Evolutionary conservation across 441 rosid species (phyloP), one percentile per base, ranked within the genome.

Genomic region (Macaranga tanarius): DNA sequence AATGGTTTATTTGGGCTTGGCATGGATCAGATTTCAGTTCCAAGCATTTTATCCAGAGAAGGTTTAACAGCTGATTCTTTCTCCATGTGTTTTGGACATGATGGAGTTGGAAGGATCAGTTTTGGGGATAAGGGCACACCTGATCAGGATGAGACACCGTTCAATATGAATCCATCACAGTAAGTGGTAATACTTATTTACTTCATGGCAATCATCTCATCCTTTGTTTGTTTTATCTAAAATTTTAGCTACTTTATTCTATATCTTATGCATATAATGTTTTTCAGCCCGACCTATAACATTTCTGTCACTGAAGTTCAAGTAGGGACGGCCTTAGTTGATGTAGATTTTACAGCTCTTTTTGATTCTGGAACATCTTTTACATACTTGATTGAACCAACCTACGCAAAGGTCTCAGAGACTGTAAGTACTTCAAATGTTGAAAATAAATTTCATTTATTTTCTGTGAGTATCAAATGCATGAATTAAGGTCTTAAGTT

Each of bases 1-100:
- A 92, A 93, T 79, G 98, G 98, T 75, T 90, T 95, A 69, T 87
- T 91, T 42, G 97, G 99, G 56, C 96, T 91, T 72, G 99, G 99
- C 55, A 86, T 93, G 86, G 90, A 83, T 58, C 85, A 81, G 50
- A 66, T 79, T 52, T 93, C 98, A 2, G 98, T 93, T 79, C 98
- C 99, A 7, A 91, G 97, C 80, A 81, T 86, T 60, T 86, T 95
- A 80, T 91, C 97, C 1, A 83, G 84, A 55, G 78, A 86, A 71
- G 93, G 96, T 48, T 62, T 86, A 38, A 76, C 84, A 40, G 81
- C 95, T 44, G 88, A 90, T 86, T 91, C 99, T 47, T 95, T 95
- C 80, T 95, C 99, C 62, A 90, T 95, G 95, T 95, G 98, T 86
- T 95, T 95, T 70, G 89, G 93, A 56, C 34, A 19, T 22, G 95